Evolutionary conservation across 805 yeast species (phyloP).

Genomic region (Wickerhamiella cacticola): DNA sequence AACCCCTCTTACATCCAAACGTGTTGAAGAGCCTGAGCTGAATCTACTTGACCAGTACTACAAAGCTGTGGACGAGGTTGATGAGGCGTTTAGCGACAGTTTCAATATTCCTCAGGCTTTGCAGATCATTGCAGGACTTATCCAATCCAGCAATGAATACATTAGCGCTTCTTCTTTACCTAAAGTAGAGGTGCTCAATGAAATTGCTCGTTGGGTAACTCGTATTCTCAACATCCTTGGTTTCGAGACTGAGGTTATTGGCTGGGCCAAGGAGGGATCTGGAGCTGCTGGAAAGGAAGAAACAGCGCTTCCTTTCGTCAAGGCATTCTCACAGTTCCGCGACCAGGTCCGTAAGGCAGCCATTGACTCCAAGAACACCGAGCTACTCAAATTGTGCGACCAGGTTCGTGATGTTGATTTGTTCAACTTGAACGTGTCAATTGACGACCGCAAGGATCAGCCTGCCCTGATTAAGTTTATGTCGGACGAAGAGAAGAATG

Average conservation of each 20-base stretch:
- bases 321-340: conserved; percentile 65
- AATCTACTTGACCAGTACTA: conserved; percentile 40
- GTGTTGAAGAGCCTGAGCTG: conserved; percentile 44
- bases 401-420: conserved; percentile 58
- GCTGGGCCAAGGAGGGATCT: conserved; percentile 46
- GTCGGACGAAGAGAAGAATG: conserved; percentile 53
- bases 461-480: conserved; percentile 78
- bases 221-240: conserved; percentile 64
- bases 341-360: conserved; percentile 70
- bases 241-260: conserved; percentile 57
- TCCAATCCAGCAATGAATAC: conserved; percentile 61
- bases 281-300: conserved; percentile 41
- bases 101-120: conserved; percentile 68
- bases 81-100: conserved; percentile 79
- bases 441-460: conserved; percentile 76
- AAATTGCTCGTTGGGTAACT: conserved; percentile 56
- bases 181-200: conserved; percentile 53
- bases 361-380: conserved; percentile 42
- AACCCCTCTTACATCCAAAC: conserved; percentile 50
- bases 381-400: conserved; percentile 62
- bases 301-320: conserved; percentile 63
- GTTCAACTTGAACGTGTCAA: conserved; percentile 61
- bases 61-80: conserved; percentile 46
- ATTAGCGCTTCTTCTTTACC: conserved; percentile 40
- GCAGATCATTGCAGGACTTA: conserved; percentile 51